Base-by-base conservation (phyloP, 371 early-diverging fungal genomes). In the Mucor lusitanicus region DNA sequence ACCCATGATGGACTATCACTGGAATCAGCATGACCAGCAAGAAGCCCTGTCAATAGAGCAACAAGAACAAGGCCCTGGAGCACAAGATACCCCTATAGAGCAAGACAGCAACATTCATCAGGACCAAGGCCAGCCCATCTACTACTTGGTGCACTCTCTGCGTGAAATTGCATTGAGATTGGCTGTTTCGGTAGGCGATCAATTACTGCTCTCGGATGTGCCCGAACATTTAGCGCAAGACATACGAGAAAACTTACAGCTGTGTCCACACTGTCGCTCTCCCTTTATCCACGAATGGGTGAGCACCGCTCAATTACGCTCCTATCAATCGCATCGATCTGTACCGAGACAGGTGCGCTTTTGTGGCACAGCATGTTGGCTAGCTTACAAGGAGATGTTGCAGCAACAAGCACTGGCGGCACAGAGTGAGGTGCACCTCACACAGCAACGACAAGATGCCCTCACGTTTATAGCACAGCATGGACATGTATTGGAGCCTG, bases 271-370 rank as follows among this genome's bases (percentile, higher is more conserved):
- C 8, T 89, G 89, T 42, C 66, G 76, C 3, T 33, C 68, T 27
- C 82, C 86, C 0, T 87, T 82, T 65, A 76, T 87, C 37, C 76
- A 83, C 27, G 89, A 89, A 71, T 87, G 87, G 88, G 71, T 89
- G 1, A 82, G 80, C n/a, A 79, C 85, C 39, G 79, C 83, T 1
- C 80, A 83, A 11, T 76, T 83, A 39, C 84, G 82, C 62, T 76
- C 76, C 17, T 85, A 82, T 62, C 71, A 68, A 30, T 84, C 84
- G 0, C 78, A 85, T 64, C 82, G 84, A 9, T 82, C 82, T 0
- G 80, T 83, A 8, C 80, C 82, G 5, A 74, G 82, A 8, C 77
- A 85, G 15, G 78, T 85, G 4, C 77, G 82, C 17, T 85, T 85
- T 58, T 88, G 88, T 27, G 80, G 82, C 0, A 71, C 72, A 0